A percentile compares a stretch with the other conserved stretches of the same genome.
phyloP scores from a whole-genome alignment of 2,329 filamentous ascomycete species.

The Phyllosticta ampelicida region DNA sequence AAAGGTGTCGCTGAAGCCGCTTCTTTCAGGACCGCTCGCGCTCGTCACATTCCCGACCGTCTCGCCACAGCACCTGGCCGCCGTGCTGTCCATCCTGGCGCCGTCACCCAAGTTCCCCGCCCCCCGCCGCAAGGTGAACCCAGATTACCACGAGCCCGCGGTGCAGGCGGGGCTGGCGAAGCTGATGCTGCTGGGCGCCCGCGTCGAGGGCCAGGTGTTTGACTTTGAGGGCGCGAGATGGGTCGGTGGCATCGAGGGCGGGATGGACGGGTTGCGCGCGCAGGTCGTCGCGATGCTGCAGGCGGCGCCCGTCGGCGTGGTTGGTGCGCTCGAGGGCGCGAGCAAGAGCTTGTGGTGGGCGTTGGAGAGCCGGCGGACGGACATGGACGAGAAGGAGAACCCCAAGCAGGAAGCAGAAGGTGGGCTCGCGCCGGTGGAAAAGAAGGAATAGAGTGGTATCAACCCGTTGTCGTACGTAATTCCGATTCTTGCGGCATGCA shows the following conservation, averaged over 20 bases:
- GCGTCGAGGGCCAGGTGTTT: conserved; percentile 77
- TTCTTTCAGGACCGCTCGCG: conserved; percentile 74
- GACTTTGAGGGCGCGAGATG: conserved; percentile 61
- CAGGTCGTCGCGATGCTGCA: conserved; percentile 76
- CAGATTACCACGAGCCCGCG: conserved; percentile 66
- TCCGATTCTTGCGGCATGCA: too few relatives aligned
- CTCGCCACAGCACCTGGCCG: conserved; percentile 72
- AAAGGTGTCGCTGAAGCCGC: conserved; percentile 55
- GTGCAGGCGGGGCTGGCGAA: conserved; percentile 81
- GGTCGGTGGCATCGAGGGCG: conserved; percentile 69
- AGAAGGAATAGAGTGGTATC: background rate
- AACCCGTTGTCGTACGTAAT: too few relatives aligned
- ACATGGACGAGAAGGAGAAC: conserved; percentile 64
- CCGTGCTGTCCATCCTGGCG: conserved; percentile 65
- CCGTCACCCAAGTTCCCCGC: conserved; percentile 67
- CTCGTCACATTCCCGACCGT: conserved; percentile 71
- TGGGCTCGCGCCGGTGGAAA: background rate
- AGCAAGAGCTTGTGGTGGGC: conserved; percentile 78
- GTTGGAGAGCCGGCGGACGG: conserved; percentile 67
- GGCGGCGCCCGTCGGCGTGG: conserved; percentile 65
- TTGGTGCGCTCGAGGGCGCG: conserved; percentile 67
- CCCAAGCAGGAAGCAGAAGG: conserved; percentile 10
- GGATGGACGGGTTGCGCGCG: conserved; percentile 66
- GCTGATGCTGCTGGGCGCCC: conserved; percentile 72
- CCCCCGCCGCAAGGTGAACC: conserved; percentile 63